Evolutionary conservation across 139 green algal species (phyloP), one percentile per base, ranked within the genome.

Genomic region (Pleodorina starrii): DNA sequence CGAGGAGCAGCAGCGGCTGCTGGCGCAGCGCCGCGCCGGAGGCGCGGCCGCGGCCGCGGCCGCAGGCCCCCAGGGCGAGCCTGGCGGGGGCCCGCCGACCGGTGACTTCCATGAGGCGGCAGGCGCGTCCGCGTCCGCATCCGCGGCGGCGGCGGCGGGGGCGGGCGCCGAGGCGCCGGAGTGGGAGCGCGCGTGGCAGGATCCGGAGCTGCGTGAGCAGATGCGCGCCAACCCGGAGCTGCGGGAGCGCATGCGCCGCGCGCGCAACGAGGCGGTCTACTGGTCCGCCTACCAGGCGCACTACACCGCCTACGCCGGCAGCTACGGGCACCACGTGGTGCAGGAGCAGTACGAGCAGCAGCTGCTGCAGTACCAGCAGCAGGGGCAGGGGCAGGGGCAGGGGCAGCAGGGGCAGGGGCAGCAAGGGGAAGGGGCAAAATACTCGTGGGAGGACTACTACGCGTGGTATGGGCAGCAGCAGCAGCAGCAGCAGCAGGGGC

Each of bases 381-480:
- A 27, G n/a, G n/a, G n/a, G n/a, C n/a, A n/a, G n/a, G n/a, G 2
- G 74, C 19, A 44, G 74, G 44, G 16, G 72, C 42, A 14, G 72
- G 42, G 9, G 72, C 32, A 48, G 69, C 72, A 54, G 71, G 71
- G 40, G 51, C 14, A 73, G 3, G 79, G 27, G 79, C 79, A 86
- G 38, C 63, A 76, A 38, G 79, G 59, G 5, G 38, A 42, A 1
- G 36, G 23, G 36, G 23, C 54, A 25, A 32, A 42, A 36, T 19
- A 27, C 17, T 36, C 11, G 42, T 38, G 72, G 10, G 44, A 59
- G 72, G 72, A 66, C 54, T 83, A 66, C 6, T 86, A 86, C 29
- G 57, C 27, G 40, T 75, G 40, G 57, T 86, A 86, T 48, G 79
- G 74, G 46, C 74, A 81, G 73, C 73, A 80, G 43, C 40, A 40